phyloP scores from a whole-genome alignment of 192 early-diverging fungal genomes.

The Physocladia obscura region DNA sequence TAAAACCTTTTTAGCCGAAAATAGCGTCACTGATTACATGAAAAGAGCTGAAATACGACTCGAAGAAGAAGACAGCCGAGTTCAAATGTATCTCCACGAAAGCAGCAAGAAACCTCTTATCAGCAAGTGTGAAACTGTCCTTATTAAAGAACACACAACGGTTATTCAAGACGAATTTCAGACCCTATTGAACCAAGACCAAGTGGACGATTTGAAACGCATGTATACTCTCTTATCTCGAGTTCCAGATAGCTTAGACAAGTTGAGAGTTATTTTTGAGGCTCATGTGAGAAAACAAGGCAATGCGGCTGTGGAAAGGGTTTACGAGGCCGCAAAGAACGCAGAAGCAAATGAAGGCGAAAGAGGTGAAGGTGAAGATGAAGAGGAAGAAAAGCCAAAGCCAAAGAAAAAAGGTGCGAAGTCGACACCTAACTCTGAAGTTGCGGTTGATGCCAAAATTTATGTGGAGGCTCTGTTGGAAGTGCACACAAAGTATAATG shows the following conservation, averaged over 20 bases:
- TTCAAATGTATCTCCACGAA: conserved; percentile 83
- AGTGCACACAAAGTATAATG: conserved; percentile 84
- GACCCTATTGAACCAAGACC: conserved; percentile 81
- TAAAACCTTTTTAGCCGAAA: conserved; percentile 86
- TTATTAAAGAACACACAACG: conserved; percentile 82
- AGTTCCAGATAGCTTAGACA: conserved; percentile 80
- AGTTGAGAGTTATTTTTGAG: conserved; percentile 75
- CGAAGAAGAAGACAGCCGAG: conserved; percentile 82
- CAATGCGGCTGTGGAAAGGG: conserved; percentile 73
- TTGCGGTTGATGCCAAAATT: conserved; percentile 66
- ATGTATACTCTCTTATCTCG: conserved; percentile 79
- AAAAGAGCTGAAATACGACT: conserved; percentile 80
- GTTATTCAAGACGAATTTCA: conserved; percentile 89
- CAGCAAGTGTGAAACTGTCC: conserved; percentile 76
- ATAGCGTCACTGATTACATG: conserved; percentile 93
- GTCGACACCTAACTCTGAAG: conserved; percentile 15
- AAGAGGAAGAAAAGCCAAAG: conserved; percentile 42
- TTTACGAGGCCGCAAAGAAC: conserved; percentile 50
- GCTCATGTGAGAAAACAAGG: conserved; percentile 78
- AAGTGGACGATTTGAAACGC: conserved; percentile 81
- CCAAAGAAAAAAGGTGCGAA: conserved; percentile 29
- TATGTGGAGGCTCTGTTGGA: conserved; percentile 86
- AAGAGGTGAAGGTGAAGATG: conserved; percentile 31
- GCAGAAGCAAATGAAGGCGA: conserved; percentile 54
- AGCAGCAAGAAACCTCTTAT: conserved; percentile 78